Conservation (phyloP, 805 yeast genomes). For the Saccharomyces paradoxus region DNA sequence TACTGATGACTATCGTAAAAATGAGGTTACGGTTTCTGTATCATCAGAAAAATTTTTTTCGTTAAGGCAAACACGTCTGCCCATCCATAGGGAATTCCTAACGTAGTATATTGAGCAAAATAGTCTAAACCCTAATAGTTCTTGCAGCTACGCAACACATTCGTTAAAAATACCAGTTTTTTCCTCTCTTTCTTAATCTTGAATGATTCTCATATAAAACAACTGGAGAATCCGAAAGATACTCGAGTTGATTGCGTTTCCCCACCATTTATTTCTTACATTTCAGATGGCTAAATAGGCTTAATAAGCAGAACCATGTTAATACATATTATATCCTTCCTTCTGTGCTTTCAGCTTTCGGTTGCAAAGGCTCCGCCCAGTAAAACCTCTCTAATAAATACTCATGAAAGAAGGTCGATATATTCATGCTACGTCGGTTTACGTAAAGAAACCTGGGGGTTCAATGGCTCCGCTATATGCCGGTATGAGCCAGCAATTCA, state of each 20-base stretch:
- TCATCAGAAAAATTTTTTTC: neutral
- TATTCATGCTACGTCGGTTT: neutral
- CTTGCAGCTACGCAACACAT: neutral
- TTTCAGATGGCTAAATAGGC: neutral
- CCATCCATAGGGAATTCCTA: neutral
- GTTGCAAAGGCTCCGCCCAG: neutral
- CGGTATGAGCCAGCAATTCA: conserved; percentile 12
- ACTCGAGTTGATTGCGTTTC: neutral
- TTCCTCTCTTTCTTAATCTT: neutral
- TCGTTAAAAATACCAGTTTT: neutral
- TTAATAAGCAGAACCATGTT: neutral
- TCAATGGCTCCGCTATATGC: conserved; percentile 4
- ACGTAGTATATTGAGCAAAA: neutral
- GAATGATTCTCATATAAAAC: neutral
- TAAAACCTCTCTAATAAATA: neutral
- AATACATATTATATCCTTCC: neutral
- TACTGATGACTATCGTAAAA: neutral
- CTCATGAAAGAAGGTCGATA: neutral
- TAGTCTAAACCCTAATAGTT: neutral
- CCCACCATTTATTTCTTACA: neutral
- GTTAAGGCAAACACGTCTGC: neutral
- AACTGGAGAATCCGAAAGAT: neutral
- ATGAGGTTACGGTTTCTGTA: neutral
- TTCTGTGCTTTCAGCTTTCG: neutral
- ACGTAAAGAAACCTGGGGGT: neutral